These are phyloP conservation scores for Cystobasidium pallidum DNA, from an alignment of 1,284 basidiomycete species.

Conservation along the genomic window DNA sequence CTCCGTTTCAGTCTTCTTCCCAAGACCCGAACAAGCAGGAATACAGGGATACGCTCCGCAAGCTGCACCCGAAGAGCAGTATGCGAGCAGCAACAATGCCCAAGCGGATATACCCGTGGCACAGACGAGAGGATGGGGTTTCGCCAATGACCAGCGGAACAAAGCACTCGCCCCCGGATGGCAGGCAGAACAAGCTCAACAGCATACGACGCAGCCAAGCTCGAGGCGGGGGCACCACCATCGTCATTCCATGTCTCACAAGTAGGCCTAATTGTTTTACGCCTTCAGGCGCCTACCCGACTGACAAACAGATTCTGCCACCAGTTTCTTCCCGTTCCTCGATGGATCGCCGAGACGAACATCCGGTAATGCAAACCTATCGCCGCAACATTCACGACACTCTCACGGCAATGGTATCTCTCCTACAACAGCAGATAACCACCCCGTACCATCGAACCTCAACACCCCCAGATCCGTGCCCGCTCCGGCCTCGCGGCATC, in stretches of 20 bases:
- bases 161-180: slow-evolving; percentile 59
- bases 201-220: slow-evolving; percentile 20
- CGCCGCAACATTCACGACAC: not conserved
- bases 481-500: slow-evolving; percentile 45
- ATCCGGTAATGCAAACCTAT: slow-evolving; percentile 4
- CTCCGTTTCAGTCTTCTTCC: slow-evolving; percentile 70
- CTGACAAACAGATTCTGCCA: not conserved
- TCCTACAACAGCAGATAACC: slow-evolving; percentile 21
- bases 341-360: slow-evolving; percentile 20
- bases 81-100: slow-evolving; percentile 59
- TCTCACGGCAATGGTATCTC: slow-evolving; percentile 8
- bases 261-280: slow-evolving; percentile 54
- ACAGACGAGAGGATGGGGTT: slow-evolving; percentile 49
- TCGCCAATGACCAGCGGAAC: slow-evolving; percentile 55
- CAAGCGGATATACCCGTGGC: slow-evolving; percentile 62
- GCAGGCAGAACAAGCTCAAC: slow-evolving; percentile 68
- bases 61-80: slow-evolving; percentile 57
- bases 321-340: slow-evolving; percentile 77
- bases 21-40: slow-evolving; percentile 69
- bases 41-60: slow-evolving; percentile 68
- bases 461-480: slow-evolving; percentile 43
- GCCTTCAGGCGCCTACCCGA: not conserved
- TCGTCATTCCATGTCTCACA: slow-evolving; percentile 89
- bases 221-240: slow-evolving; percentile 60
- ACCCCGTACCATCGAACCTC: slow-evolving; percentile 15